These are phyloP conservation scores for Heliosperma pusillum DNA, from an alignment of 148 eudicot species.

Conservation along the genomic window DNA sequence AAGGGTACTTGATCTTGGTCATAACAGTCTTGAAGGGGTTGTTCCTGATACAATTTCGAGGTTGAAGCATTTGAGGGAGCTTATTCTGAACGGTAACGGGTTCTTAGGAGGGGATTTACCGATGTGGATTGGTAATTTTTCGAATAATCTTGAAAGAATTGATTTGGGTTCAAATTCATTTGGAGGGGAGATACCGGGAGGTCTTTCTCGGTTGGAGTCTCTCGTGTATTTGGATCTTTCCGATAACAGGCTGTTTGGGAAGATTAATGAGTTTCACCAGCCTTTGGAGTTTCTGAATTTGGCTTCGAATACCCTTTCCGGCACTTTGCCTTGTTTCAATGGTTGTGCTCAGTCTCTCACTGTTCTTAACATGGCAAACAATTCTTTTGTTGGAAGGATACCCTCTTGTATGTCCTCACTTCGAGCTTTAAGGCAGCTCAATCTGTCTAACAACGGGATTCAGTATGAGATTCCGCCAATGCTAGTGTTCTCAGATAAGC, in stretches of 20 bases:
- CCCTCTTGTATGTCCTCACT: slow-evolving; percentile 79
- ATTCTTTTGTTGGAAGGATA: slow-evolving; percentile 71
- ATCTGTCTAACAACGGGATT: slow-evolving; percentile 63
- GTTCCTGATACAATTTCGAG: slow-evolving; percentile 42
- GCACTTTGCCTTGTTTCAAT: slow-evolving; percentile 75
- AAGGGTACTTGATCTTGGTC: slow-evolving; percentile 49
- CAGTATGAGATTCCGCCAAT: slow-evolving; percentile 73
- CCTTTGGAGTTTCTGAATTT: slow-evolving; percentile 64
- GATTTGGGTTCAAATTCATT: slow-evolving; percentile 61
- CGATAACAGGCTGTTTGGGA: slow-evolving; percentile 53
- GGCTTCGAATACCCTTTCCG: slow-evolving; percentile 57
- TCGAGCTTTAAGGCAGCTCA: slow-evolving; percentile 57
- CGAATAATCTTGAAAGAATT: slow-evolving; percentile 41
- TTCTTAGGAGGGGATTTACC: slow-evolving; percentile 53
- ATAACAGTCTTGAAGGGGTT: slow-evolving; percentile 51
- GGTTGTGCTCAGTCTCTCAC: slow-evolving; percentile 52
- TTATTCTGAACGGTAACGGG: slow-evolving; percentile 42
- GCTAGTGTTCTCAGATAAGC: slow-evolving; percentile 63
- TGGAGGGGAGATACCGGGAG: slow-evolving; percentile 59
- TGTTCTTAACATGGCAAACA: slow-evolving; percentile 66
- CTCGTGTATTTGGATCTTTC: slow-evolving; percentile 73
- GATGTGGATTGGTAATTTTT: slow-evolving; percentile 67
- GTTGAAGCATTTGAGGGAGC: slow-evolving; percentile 42
- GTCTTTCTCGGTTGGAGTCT: slow-evolving; percentile 53
- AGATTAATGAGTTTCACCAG: slow-evolving; percentile 57